phyloP scores from a whole-genome alignment of 2,329 filamentous ascomycete species.

The Cercospora zeina region DNA sequence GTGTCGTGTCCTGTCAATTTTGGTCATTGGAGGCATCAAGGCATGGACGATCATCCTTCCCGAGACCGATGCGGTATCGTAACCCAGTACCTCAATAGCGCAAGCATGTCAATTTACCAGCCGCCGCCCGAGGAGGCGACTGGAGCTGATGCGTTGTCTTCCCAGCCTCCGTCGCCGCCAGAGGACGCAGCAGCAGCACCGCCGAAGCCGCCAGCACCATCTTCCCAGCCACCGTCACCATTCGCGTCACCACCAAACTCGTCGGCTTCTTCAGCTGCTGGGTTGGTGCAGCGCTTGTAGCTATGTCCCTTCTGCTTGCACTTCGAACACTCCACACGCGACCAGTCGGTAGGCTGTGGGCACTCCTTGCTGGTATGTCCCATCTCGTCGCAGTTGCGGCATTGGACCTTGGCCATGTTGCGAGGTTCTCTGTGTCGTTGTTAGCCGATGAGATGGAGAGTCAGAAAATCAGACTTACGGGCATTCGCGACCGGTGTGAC shows the following conservation, averaged over 20 bases:
- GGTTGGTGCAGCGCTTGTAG: slow-evolving; percentile 35
- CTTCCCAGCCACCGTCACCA: not conserved
- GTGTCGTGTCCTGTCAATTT: not conserved
- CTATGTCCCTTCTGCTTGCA: slow-evolving; percentile 42
- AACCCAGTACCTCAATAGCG: not conserved
- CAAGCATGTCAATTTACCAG: slow-evolving; percentile 19
- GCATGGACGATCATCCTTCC: not conserved
- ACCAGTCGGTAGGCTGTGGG: slow-evolving; percentile 37
- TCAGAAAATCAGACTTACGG: slow-evolving; percentile 43
- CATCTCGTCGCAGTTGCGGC: slow-evolving; percentile 49
- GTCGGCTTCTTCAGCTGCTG: slow-evolving; percentile 14
- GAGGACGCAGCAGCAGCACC: slow-evolving; percentile 10
- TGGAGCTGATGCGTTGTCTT: slow-evolving; percentile 19
- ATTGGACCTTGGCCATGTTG: slow-evolving; percentile 52
- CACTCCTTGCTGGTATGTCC: slow-evolving; percentile 28
- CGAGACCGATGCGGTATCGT: not conserved
- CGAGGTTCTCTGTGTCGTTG: slow-evolving; percentile 43
- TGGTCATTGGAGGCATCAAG: not conserved
- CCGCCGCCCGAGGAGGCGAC: slow-evolving; percentile 18
- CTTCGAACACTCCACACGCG: slow-evolving; percentile 50
- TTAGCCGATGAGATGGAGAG: slow-evolving; percentile 1
- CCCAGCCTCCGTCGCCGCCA: slow-evolving; percentile 18
- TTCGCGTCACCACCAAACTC: not conserved
- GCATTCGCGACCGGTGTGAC: slow-evolving; percentile 58
- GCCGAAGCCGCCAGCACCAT: slow-evolving; percentile 9